These are phyloP conservation scores for Hygrocybe punicea DNA, from an alignment of 768 basidiomycete species.

Conservation along the genomic window DNA sequence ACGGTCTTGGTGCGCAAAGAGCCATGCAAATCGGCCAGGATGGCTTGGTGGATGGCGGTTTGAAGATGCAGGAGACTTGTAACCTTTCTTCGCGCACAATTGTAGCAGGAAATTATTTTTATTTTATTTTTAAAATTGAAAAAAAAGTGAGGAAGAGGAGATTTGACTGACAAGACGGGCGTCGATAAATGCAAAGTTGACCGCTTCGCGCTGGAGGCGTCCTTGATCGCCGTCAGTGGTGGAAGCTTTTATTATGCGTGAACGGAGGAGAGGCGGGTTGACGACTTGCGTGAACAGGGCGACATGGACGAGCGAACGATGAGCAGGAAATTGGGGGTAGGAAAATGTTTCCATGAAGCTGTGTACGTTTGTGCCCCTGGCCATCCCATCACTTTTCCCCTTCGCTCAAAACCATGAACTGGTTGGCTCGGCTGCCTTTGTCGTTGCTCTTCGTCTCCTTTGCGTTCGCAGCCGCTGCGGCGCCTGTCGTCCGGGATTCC, in stretches of 20 bases:
- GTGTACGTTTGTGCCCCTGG: neutral
- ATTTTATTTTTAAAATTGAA: no score
- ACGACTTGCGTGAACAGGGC: slow-evolving; percentile 65
- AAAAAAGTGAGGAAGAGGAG: no score
- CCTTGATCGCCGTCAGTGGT: slow-evolving; percentile 56
- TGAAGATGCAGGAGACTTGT: slow-evolving; percentile 77
- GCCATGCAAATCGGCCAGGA: slow-evolving; percentile 61
- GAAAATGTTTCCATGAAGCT: slow-evolving; percentile 51
- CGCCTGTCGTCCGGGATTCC: slow-evolving; percentile 27
- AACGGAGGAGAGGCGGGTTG: slow-evolving; percentile 59
- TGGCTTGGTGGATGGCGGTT: slow-evolving; percentile 78
- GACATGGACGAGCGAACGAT: slow-evolving; percentile 47
- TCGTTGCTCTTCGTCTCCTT: slow-evolving; percentile 32
- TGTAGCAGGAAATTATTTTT: no score
- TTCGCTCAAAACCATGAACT: no score
- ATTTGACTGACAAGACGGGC: slow-evolving; percentile 75
- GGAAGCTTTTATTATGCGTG: slow-evolving; percentile 69
- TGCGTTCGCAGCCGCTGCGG: slow-evolving; percentile 29
- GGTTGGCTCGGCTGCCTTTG: slow-evolving; percentile 16
- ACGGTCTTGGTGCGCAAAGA: slow-evolving; percentile 77
- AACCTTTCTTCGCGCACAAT: slow-evolving; percentile 61
- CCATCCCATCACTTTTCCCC: neutral
- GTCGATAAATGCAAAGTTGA: slow-evolving; percentile 91
- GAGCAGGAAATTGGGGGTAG: slow-evolving; percentile 50
- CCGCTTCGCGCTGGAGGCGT: slow-evolving; percentile 63